phyloP scores from a whole-genome alignment of 768 basidiomycete genomes.

The Tremella mesenterica region DNA sequence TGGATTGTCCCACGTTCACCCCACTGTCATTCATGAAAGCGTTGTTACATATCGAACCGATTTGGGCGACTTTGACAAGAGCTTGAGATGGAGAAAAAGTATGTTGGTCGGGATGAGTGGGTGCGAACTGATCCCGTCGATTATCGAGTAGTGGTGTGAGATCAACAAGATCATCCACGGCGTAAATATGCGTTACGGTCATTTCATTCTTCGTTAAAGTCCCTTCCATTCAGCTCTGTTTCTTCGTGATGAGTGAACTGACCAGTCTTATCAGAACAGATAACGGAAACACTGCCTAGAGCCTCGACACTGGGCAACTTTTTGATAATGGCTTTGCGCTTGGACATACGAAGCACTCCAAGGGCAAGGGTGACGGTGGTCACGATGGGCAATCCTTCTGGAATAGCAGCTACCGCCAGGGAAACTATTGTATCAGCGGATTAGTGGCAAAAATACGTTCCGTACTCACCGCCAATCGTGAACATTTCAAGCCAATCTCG shows the following conservation, averaged over 20 bases:
- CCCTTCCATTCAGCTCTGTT: constrained; percentile 46
- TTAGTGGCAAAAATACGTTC: background rate
- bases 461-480: constrained; percentile 78
- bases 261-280: constrained; percentile 97
- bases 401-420: constrained; percentile 94
- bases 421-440: constrained; percentile 56
- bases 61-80: constrained; percentile 62
- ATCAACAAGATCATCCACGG: constrained; percentile 68
- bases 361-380: constrained; percentile 94
- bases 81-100: constrained; percentile 54
- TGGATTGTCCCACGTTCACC: constrained; percentile 72
- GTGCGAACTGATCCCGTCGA: constrained; percentile 38
- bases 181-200: constrained; percentile 80
- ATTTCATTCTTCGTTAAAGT: constrained; percentile 94
- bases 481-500: constrained; percentile 96
- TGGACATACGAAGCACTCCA: constrained; percentile 87
- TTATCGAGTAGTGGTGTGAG: constrained; percentile 53
- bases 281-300: constrained; percentile 88
- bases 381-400: constrained; percentile 91
- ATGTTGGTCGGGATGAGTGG: constrained; percentile 27
- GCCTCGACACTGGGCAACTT: constrained; percentile 92
- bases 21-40: constrained; percentile 68
- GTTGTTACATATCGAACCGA: constrained; percentile 86
- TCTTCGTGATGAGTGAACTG: constrained; percentile 18
- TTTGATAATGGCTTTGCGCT: constrained; percentile 92